Evolutionary conservation across 2,329 filamentous ascomycete genomes (phyloP), one percentile per base, ranked within the genome.

Genomic region (Fonsecaea erecta): DNA sequence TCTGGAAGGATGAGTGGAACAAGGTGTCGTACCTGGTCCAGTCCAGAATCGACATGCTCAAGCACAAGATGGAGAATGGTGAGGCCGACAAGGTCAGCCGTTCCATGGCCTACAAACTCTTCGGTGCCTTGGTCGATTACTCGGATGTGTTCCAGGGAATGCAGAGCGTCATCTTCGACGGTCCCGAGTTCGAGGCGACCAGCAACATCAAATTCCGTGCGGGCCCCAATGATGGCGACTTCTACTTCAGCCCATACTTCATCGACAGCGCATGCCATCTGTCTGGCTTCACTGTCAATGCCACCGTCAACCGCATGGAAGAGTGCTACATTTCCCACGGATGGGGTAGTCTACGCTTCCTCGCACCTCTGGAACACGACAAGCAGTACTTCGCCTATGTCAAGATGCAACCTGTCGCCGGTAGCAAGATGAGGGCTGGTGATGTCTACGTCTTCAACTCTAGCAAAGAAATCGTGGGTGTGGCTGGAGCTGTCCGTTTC

Each of bases 291-390:
- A 73, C 77, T 26, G 73, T 75, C 73, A 77, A 77, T 52, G 69
- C 70, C 62, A 74, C 84, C 7, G 80, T 85, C 28, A 85, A 87
- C 71, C 86, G 84, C 0, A 84, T 84, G 71, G 83, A 84, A 70
- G 82, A 83, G 58, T 85, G 87, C 64, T 87, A 85, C 74, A 84
- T 88, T 68, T 87, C 85, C 35, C 85, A 87, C 71, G 85, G 85
- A 40, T 88, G 85, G 85, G 82, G 82, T 56, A 84, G 82, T 2
- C 84, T 88, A 79, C 84, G 84, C 69, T 83, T 85, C 70, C 77
- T 85, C 51, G 82, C 83, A 73, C 78, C 80, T 66, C 77, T 85
- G 43, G 81, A 82, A 32, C 75, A 80, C 2, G 80, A 81, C 67
- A 80, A 81, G 72, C 83, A 82, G 64, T 87, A 88, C 71, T 82